These are phyloP conservation scores for Pseudocercospora fijiensis DNA, from an alignment of 2,329 filamentous ascomycete genomes.

Conservation along the genomic window DNA sequence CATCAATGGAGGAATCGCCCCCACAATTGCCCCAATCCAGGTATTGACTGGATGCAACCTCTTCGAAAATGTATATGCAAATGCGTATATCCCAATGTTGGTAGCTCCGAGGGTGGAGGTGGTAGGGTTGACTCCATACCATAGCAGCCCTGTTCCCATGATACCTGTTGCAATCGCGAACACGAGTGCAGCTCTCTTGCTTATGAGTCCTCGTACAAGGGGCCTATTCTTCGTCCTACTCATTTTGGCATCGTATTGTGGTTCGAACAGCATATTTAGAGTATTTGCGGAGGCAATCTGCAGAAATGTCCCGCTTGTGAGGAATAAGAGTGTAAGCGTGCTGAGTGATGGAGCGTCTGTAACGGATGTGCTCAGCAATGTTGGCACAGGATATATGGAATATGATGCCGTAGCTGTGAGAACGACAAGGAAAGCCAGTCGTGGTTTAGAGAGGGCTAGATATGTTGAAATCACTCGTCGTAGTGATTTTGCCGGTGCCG, in stretches of 20 bases:
- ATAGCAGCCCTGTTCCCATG: constrained; percentile 69
- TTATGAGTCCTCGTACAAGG: constrained; percentile 77
- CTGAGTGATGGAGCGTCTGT: constrained; percentile 75
- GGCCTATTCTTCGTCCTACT: constrained; percentile 87
- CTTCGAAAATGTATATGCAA: constrained; percentile 90
- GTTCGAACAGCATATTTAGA: constrained; percentile 96
- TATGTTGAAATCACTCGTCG: constrained; percentile 73
- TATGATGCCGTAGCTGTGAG: constrained; percentile 89
- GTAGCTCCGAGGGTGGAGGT: constrained; percentile 78
- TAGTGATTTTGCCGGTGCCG: constrained; percentile 57
- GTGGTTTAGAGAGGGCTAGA: constrained; percentile 91
- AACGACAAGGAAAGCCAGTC: constrained; percentile 85
- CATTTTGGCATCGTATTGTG: constrained; percentile 87
- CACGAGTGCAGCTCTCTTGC: constrained; percentile 65
- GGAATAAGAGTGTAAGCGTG: constrained; percentile 85
- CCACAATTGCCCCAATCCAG: constrained; percentile 90
- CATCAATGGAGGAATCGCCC: constrained; percentile 93
- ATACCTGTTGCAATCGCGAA: constrained; percentile 76
- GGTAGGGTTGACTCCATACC: constrained; percentile 90
- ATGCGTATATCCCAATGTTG: constrained; percentile 89
- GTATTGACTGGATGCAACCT: constrained; percentile 84
- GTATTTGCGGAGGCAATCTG: constrained; percentile 91
- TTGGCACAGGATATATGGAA: constrained; percentile 87
- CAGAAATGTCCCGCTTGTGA: constrained; percentile 80
- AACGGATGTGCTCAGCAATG: constrained; percentile 70